Evolutionary conservation across 208 protist genomes (phyloP).

Genomic region (Balamuthia mandrillaris): DNA sequence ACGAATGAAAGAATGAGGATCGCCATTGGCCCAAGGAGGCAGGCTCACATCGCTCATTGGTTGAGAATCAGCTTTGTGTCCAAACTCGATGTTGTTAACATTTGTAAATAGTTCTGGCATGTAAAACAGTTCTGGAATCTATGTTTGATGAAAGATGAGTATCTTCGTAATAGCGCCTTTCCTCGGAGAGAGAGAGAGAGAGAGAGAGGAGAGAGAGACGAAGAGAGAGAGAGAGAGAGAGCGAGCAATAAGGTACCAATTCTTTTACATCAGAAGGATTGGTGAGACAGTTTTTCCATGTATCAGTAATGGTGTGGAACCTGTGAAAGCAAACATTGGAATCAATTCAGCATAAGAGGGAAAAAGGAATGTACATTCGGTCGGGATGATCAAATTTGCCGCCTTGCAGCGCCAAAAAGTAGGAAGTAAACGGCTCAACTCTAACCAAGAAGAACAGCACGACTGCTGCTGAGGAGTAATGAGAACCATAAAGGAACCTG

Average conservation of each 20-base stretch:
- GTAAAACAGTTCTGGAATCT: conserved; percentile 95
- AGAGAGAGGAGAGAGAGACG: too few species aligned
- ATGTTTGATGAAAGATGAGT: background rate
- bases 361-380: conserved; percentile 50
- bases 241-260: conserved; percentile 56
- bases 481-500: conserved; percentile 95
- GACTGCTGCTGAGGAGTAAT: conserved; percentile 93
- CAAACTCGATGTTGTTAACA: conserved; percentile 85
- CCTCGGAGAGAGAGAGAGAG: background rate
- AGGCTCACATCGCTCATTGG: conserved; percentile 85
- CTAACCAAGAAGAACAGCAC: conserved; percentile 94
- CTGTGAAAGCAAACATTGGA: conserved; percentile 67
- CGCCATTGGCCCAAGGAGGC: conserved; percentile 82
- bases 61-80: conserved; percentile 78
- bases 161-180: background rate
- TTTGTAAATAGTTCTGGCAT: conserved; percentile 90
- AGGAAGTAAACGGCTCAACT: conserved; percentile 94
- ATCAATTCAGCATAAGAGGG: background rate
- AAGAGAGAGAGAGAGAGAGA: too few species aligned
- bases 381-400: conserved; percentile 42
- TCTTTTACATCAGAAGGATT: conserved; percentile 85
- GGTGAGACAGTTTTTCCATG: conserved; percentile 72
- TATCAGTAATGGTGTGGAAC: conserved; percentile 90
- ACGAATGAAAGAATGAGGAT: conserved; percentile 67
- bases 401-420: conserved; percentile 73